Evolutionary conservation across 257 asterid species (phyloP), one percentile per base, ranked within the genome.

Genomic region (Solanum dulcamara): DNA sequence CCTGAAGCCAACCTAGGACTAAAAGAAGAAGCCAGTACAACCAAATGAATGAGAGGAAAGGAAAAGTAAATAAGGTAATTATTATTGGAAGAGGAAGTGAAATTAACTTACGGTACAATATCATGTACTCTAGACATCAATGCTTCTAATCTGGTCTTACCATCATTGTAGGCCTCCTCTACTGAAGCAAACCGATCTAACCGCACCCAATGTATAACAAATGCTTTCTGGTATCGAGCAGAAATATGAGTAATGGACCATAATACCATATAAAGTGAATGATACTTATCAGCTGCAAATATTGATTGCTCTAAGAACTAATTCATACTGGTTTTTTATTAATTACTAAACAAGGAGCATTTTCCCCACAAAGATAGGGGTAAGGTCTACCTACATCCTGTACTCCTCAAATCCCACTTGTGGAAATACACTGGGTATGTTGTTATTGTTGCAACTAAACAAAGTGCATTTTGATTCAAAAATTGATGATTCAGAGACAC

Each of bases 141-240:
- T 87, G 92, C 85, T 87, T 94, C 97, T 86, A 96, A 90, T 84
- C 92, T 91, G 42, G 89, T 77, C 91, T 90, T 92, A 83, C 99
- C 99, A 81, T 91, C 93, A 50, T 88, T 89, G 87, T 90, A 96
- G 87, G 99, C 99, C 85, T 92, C 97, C 74, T 94, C 95, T 79
- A 91, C 92, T 44, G 97, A 93, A 82, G 93, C 89, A 77, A 89
- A 95, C 77, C 84, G 93, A 87, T 96, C 98, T 92, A 94, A 88
- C 87, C 95, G 88, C 90, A 96, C 99, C 99, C 99, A 96, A 89
- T 96, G 99, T 85, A 96, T 95, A 85, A 96, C 92, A 89, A 89
- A 90, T 67, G 97, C 99, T 96, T 90, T 94, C 98, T 96, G 95
- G 77, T 87, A 89, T 83, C 30, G 80, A 86, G 22, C 68, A 62